Evolutionary conservation across 192 early-diverging fungal species (phyloP).

Genomic region (Coemansia sp.): DNA sequence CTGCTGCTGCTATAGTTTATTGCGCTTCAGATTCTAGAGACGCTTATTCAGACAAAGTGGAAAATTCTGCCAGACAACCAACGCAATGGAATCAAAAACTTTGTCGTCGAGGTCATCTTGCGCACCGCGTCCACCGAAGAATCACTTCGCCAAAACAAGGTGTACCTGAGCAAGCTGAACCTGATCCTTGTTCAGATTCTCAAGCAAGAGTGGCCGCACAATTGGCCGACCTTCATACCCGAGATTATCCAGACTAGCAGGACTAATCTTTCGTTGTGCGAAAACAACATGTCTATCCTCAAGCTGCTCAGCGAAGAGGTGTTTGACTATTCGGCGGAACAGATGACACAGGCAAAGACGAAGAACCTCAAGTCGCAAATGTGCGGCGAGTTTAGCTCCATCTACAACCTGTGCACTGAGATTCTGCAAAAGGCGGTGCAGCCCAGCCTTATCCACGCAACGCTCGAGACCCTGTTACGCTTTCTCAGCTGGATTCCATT

Average conservation of each 20-base stretch:
- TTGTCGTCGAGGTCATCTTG: slow-evolving; percentile 91
- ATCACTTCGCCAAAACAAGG: slow-evolving; percentile 71
- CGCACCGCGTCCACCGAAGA: slow-evolving; percentile 88
- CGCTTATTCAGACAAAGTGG: slow-evolving; percentile 96
- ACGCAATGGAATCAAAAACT: slow-evolving; percentile 88
- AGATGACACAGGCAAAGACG: slow-evolving; percentile 95
- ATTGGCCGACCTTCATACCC: slow-evolving; percentile 98
- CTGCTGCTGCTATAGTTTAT: slow-evolving; percentile 67
- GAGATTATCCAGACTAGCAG: slow-evolving; percentile 96
- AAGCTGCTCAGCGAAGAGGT: slow-evolving; percentile 99
- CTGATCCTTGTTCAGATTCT: slow-evolving; percentile 97
- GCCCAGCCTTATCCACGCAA: slow-evolving; percentile 86
- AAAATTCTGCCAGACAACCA: slow-evolving; percentile 87
- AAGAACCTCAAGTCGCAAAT: slow-evolving; percentile 93
- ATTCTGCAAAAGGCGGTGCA: slow-evolving; percentile 91
- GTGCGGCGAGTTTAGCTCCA: slow-evolving; percentile 93
- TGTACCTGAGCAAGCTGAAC: slow-evolving; percentile 89
- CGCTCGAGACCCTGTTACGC: slow-evolving; percentile 90
- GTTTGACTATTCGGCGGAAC: slow-evolving; percentile 98
- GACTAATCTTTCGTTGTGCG: slow-evolving; percentile 89
- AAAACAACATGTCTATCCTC: slow-evolving; percentile 99
- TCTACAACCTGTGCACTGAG: slow-evolving; percentile 93
- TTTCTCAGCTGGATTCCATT: slow-evolving; percentile 99
- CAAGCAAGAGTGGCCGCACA: slow-evolving; percentile 99
- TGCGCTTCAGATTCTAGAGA: slow-evolving; percentile 92